phyloP scores from a whole-genome alignment of 2,329 filamentous ascomycete genomes.

The Microsporum canis region DNA sequence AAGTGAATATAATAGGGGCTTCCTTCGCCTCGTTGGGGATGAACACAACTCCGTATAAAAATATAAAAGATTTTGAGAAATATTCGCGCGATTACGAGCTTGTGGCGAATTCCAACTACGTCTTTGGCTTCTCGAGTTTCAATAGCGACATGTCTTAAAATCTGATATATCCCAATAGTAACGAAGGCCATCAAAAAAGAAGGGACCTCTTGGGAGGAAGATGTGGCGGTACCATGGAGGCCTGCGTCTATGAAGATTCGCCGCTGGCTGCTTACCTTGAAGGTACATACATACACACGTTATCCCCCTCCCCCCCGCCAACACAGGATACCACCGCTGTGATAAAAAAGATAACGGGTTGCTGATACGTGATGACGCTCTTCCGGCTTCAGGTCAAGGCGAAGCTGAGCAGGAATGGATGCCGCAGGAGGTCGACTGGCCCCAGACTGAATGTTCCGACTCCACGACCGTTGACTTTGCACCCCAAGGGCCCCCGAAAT shows the following conservation, averaged over 20 bases:
- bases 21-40: neutral
- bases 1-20: no score
- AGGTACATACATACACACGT: slow-evolving; percentile 45
- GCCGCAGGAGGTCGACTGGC: slow-evolving; percentile 20
- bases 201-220: neutral
- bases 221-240: slow-evolving; percentile 55
- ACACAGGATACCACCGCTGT: neutral
- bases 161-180: neutral
- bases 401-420: slow-evolving; percentile 33
- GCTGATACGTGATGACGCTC: neutral
- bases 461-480: slow-evolving; percentile 31
- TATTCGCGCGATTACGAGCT: neutral
- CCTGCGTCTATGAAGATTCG: slow-evolving; percentile 73
- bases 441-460: slow-evolving; percentile 11
- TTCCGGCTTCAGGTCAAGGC: slow-evolving; percentile 32
- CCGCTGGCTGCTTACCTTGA: slow-evolving; percentile 82
- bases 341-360: neutral
- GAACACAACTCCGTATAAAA: neutral
- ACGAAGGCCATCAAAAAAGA: neutral
- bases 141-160: neutral
- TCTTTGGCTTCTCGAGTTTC: no score
- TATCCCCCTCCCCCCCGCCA: neutral
- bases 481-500: slow-evolving; percentile 39
- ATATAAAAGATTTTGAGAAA: neutral
- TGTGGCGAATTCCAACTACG: neutral